Conservation (phyloP, 176 grass and related monocot species). For the Musa troglodytarum region DNA sequence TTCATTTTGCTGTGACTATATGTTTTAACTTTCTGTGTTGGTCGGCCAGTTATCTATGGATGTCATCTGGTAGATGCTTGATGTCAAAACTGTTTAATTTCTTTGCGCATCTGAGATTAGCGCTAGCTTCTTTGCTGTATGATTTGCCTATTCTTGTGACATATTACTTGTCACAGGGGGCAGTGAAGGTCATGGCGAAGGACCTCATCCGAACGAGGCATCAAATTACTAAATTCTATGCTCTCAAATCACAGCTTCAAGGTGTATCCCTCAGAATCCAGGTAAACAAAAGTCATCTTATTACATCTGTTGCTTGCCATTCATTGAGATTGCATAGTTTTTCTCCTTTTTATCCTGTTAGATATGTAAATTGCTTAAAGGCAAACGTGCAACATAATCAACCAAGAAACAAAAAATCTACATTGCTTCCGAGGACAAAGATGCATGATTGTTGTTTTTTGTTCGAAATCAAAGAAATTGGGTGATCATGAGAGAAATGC, state of each 20-base stretch:
- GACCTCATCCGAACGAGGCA: slow-evolving; percentile 15
- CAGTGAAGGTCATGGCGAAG: slow-evolving; percentile 16
- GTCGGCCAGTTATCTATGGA: not conserved
- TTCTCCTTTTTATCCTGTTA: not conserved
- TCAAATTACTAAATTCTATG: slow-evolving; percentile 15
- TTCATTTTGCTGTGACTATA: not conserved
- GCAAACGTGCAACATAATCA: too few relatives aligned
- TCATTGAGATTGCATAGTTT: not conserved
- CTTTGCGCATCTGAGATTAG: too few relatives aligned
- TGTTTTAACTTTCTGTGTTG: not conserved
- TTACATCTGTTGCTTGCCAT: not conserved
- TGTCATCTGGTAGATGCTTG: not conserved
- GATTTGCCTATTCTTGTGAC: not conserved
- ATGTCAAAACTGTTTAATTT: too few relatives aligned
- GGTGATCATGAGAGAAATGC: not conserved
- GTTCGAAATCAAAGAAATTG: not conserved
- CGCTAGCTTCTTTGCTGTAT: not conserved
- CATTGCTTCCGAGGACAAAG: not conserved
- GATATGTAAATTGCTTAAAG: too few relatives aligned
- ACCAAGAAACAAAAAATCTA: not conserved
- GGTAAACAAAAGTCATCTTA: not conserved
- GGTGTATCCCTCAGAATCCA: slow-evolving; percentile 16
- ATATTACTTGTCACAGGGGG: slow-evolving; percentile 1
- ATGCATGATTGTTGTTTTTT: not conserved
- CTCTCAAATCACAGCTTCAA: slow-evolving; percentile 16